Conservation (phyloP, 352 stramenopile genomes). For the Discostella stelligera region DNA sequence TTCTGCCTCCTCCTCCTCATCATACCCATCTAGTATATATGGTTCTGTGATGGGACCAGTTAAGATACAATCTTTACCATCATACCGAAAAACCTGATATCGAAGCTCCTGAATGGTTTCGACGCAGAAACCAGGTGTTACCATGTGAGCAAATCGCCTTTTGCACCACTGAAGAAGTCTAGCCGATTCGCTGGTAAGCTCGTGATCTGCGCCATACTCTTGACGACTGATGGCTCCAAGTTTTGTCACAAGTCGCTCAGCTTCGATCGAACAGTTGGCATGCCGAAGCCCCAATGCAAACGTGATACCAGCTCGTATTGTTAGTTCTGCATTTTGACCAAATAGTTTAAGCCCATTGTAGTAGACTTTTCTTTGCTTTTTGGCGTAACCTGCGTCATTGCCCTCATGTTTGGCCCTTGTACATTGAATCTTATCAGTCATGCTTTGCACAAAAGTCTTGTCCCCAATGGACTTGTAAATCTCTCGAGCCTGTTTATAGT, state of each 20-base stretch:
- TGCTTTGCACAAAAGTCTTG: not conserved
- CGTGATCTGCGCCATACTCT: conserved; percentile 11
- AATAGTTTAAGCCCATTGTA: not conserved
- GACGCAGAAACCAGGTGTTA: not conserved
- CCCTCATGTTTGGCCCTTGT: not conserved
- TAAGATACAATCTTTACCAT: conserved; percentile 44
- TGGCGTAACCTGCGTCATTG: not conserved
- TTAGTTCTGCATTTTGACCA: not conserved
- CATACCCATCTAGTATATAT: conserved; percentile 44
- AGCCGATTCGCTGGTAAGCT: not conserved
- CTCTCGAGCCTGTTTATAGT: not conserved
- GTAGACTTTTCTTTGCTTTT: not conserved
- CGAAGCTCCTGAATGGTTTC: too few relatives aligned
- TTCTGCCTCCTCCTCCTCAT: conserved; percentile 31
- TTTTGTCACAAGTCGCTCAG: conserved; percentile 4
- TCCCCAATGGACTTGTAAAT: not conserved
- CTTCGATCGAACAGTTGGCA: conserved; percentile 8
- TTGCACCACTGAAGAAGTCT: not conserved
- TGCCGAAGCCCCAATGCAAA: not conserved
- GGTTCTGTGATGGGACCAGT: conserved; percentile 27
- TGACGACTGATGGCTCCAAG: conserved; percentile 5
- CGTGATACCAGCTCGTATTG: not conserved
- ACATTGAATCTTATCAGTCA: not conserved
- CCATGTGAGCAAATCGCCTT: not conserved
- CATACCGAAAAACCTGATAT: conserved; percentile 1